These are phyloP conservation scores for Bimuria novae-zelandiae DNA, from an alignment of 2,329 filamentous ascomycete genomes.

Conservation along the genomic window DNA sequence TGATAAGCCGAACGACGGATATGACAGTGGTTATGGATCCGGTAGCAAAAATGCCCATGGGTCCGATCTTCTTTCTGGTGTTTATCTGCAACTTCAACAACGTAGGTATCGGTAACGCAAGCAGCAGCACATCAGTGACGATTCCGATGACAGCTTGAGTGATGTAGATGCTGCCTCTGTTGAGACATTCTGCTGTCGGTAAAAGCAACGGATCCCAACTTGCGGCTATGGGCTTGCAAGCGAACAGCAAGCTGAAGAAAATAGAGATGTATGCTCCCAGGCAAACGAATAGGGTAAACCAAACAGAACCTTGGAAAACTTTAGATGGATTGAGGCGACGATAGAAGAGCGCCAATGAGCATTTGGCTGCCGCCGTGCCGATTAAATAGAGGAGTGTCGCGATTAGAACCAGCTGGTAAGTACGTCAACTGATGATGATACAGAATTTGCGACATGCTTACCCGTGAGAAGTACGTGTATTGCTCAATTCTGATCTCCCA, in stretches of 20 bases:
- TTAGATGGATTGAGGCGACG: neutral
- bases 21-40: slow-evolving; percentile 15
- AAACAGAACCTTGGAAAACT: slow-evolving; percentile 1
- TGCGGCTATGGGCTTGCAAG: neutral
- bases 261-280: neutral
- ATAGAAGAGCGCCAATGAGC: neutral
- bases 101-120: slow-evolving; percentile 24
- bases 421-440: neutral
- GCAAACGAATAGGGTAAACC: neutral
- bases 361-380: neutral
- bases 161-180: neutral
- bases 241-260: slow-evolving; percentile 1
- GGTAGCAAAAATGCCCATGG: slow-evolving; percentile 24
- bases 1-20: neutral
- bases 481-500: neutral
- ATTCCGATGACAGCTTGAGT: neutral
- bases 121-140: slow-evolving; percentile 23
- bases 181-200: neutral
- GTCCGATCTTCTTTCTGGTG: slow-evolving; percentile 17
- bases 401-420: neutral
- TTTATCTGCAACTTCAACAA: slow-evolving; percentile 25
- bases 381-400: neutral
- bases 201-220: neutral
- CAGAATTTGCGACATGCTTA: neutral
- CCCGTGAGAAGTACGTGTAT: neutral